These are phyloP conservation scores for Antitrichia curtipendula DNA, from an alignment of 225 moss, liverwort and hornwort species.

Conservation along the genomic window DNA sequence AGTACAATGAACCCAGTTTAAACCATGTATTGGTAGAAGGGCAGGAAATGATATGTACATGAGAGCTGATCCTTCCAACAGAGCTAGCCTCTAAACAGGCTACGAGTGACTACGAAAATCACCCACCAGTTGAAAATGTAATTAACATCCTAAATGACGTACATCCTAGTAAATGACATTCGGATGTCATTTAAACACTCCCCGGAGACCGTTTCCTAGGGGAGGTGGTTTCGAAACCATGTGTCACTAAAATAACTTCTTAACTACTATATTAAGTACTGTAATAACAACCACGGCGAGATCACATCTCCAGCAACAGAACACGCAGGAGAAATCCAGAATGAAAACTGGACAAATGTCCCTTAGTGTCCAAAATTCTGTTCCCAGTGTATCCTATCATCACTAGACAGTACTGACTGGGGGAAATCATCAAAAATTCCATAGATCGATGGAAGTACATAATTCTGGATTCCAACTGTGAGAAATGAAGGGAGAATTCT, in stretches of 20 bases:
- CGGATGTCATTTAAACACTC: neutral
- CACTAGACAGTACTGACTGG: no score
- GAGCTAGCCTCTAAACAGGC: no score
- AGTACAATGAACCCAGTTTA: neutral
- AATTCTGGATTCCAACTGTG: no score
- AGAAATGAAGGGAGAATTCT: neutral
- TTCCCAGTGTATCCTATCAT: no score
- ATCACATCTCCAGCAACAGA: neutral
- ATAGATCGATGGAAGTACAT: no score
- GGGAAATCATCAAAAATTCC: no score
- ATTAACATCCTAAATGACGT: neutral
- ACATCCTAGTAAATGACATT: neutral
- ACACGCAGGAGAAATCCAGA: no score
- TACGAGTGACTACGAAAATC: neutral
- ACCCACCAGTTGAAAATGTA: neutral
- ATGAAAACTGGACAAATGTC: no score
- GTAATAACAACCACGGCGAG: neutral
- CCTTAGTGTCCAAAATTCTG: no score
- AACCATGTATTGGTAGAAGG: neutral
- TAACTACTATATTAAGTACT: neutral
- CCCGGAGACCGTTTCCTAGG: neutral
- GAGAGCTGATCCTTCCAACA: neutral
- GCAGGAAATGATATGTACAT: neutral
- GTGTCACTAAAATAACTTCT: neutral
- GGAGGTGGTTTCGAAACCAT: neutral